Percentiles rank a stretch among this genome's conserved stretches.
These are phyloP conservation scores for Willaertia magna DNA, from an alignment of 208 protist genomes.

Conservation along the genomic window DNA sequence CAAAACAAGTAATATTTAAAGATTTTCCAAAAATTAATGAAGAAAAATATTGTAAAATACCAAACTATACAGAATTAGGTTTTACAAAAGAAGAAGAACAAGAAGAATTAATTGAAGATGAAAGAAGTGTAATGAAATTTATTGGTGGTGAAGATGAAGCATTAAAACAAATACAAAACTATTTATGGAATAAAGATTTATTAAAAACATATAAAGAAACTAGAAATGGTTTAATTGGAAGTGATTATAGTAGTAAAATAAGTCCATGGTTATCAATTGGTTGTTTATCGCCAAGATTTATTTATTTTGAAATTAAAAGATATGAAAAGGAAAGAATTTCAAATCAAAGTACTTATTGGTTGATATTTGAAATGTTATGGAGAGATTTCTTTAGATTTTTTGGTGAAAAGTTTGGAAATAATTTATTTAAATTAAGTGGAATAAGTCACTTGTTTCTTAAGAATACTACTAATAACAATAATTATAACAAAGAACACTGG, in stretches of 20 bases:
- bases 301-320: background rate
- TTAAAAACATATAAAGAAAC: background rate
- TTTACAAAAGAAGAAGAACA: background rate
- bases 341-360: background rate
- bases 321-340: background rate
- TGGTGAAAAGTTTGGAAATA: background rate
- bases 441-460: no score
- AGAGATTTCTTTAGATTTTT: conserved; percentile 8
- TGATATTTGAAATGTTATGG: background rate
- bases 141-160: background rate
- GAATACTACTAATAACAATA: background rate
- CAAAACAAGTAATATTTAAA: background rate
- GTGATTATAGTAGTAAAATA: background rate
- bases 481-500: background rate
- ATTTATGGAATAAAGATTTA: background rate
- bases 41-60: background rate
- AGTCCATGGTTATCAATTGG: background rate
- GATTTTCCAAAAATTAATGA: background rate
- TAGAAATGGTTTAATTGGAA: background rate
- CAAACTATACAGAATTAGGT: background rate
- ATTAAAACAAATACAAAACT: background rate
- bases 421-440: background rate
- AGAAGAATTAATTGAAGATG: background rate
- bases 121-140: background rate
- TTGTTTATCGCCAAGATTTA: background rate